Conservation (phyloP, 208 protist genomes). For the Vickermania spadyakhi region DNA sequence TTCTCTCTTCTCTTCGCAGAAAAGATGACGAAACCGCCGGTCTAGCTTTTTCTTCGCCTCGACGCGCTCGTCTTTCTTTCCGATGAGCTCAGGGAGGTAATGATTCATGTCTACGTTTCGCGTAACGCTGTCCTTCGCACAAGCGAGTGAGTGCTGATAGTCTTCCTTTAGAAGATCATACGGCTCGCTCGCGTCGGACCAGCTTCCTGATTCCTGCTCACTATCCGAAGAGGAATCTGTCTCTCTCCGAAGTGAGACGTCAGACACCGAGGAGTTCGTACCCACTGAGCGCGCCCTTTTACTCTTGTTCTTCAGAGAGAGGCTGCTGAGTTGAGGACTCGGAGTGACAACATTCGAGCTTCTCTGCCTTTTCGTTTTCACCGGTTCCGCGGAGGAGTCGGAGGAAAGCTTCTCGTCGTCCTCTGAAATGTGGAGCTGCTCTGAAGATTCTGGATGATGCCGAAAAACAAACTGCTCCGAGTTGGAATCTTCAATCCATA, state of each 20-base stretch:
- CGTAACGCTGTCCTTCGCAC: constrained; percentile 38
- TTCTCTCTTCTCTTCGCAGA: not conserved
- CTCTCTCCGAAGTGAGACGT: constrained; percentile 51
- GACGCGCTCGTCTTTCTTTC: constrained; percentile 8
- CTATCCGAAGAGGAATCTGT: constrained; percentile 17
- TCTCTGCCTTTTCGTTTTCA: too few relatives aligned
- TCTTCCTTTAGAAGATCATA: constrained; percentile 22
- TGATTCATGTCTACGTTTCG: constrained; percentile 64
- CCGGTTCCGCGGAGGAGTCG: constrained; percentile 1
- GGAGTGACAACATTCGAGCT: too few relatives aligned
- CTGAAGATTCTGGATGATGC: not conserved
- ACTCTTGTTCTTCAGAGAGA: not conserved
- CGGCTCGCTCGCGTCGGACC: constrained; percentile 14
- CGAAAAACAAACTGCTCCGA: constrained; percentile 1
- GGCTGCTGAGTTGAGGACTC: not conserved
- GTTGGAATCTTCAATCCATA: constrained; percentile 5
- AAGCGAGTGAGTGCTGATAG: constrained; percentile 14
- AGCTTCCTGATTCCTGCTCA: constrained; percentile 1
- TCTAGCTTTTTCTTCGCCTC: constrained; percentile 8
- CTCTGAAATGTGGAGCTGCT: not conserved
- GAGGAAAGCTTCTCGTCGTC: constrained; percentile 3
- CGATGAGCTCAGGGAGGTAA: constrained; percentile 42
- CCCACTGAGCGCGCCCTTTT: constrained; percentile 14
- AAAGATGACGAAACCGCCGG: constrained; percentile 10
- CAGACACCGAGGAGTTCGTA: constrained; percentile 52